Conservation (phyloP, 352 stramenopile genomes). For the Phytophthora crassamura region DNA sequence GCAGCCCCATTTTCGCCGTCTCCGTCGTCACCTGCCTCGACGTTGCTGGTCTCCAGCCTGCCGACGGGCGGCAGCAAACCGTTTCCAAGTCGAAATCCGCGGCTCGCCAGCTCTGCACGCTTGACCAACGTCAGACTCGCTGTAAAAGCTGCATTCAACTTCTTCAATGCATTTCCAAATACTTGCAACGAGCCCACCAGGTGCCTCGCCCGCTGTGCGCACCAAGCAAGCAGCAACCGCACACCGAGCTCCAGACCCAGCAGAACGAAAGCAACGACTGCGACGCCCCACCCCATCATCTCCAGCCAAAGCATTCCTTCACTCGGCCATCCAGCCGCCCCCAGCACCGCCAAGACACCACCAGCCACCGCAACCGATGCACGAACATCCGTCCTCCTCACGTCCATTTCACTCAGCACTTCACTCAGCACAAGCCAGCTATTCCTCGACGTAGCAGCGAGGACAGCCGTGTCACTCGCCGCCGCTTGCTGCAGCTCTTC, state of each 20-base stretch:
- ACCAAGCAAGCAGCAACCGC: slow-evolving; percentile 24
- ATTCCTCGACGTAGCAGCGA: neutral
- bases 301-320: slow-evolving; percentile 1
- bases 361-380: neutral
- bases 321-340: neutral
- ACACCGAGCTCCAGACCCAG: slow-evolving; percentile 20
- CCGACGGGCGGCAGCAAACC: slow-evolving; percentile 59
- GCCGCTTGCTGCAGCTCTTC: slow-evolving; percentile 33
- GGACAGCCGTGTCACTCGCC: neutral
- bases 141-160: slow-evolving; percentile 38
- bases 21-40: neutral
- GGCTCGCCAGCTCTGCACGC: slow-evolving; percentile 59
- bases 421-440: slow-evolving; percentile 4
- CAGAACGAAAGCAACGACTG: slow-evolving; percentile 1
- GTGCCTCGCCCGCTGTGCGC: slow-evolving; percentile 9
- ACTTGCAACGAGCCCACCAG: slow-evolving; percentile 13
- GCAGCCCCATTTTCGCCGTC: neutral
- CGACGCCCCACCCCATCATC: slow-evolving; percentile 1
- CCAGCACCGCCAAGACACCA: neutral
- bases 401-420: slow-evolving; percentile 14
- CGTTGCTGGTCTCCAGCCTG: slow-evolving; percentile 44
- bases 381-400: neutral
- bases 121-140: slow-evolving; percentile 58
- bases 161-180: slow-evolving; percentile 16
- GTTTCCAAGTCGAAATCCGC: slow-evolving; percentile 56